phyloP scores from a whole-genome alignment of 805 yeast species.

The Metschnikowia koreensis region DNA sequence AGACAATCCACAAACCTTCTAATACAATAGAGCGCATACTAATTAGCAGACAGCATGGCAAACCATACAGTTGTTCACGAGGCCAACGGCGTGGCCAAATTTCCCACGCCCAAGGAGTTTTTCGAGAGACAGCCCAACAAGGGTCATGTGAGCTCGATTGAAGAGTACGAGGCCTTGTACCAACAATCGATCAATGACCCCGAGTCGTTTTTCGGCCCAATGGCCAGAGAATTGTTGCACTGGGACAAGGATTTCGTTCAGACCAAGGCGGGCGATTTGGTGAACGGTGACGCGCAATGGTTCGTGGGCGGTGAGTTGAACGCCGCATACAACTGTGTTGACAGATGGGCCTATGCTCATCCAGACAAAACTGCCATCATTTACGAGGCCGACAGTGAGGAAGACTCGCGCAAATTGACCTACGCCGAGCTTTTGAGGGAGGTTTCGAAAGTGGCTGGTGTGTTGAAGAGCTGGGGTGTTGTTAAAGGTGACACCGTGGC shows the following conservation, averaged over 20 bases:
- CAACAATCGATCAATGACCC: conserved; percentile 58
- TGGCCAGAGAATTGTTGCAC: conserved; percentile 47
- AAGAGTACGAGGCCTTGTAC: conserved; percentile 61
- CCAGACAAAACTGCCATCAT: conserved; percentile 75
- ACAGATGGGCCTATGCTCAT: conserved; percentile 69
- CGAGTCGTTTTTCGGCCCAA: conserved; percentile 50
- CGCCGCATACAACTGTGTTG: conserved; percentile 79
- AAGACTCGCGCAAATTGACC: conserved; percentile 58
- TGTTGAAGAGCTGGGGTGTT: conserved; percentile 63
- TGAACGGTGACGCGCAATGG: conserved; percentile 59
- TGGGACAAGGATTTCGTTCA: conserved; percentile 55
- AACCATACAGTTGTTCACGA: conserved; percentile 56
- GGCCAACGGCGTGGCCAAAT: conserved; percentile 50
- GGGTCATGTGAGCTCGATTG: conserved; percentile 60
- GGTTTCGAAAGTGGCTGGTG: conserved; percentile 70
- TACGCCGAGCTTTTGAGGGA: conserved; percentile 70
- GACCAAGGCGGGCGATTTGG: conserved; percentile 46
- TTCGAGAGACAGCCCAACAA: conserved; percentile 57
- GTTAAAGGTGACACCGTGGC: conserved; percentile 84
- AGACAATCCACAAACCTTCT: too few relatives aligned
- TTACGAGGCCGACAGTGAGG: conserved; percentile 80
- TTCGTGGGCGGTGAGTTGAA: conserved; percentile 76
- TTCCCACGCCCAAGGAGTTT: conserved; percentile 54
- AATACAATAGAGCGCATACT: not conserved
- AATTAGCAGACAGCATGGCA: conserved; percentile 21